phyloP scores from a whole-genome alignment of 2,329 filamentous ascomycete species.

The Myotisia sp. region DNA sequence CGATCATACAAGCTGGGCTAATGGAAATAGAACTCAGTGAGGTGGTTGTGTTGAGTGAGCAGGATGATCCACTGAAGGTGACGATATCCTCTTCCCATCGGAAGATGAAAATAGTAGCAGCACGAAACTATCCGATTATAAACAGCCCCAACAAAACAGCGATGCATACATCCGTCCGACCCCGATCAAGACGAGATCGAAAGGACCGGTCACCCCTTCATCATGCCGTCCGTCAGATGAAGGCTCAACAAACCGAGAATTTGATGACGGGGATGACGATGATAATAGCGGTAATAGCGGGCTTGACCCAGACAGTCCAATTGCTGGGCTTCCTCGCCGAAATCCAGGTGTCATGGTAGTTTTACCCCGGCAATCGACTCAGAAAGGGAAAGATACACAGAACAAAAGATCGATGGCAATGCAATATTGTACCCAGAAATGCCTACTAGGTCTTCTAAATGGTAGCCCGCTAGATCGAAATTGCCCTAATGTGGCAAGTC shows the following conservation, averaged over 20 bases:
- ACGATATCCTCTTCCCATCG: slow-evolving; percentile 9
- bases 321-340: slow-evolving; percentile 3
- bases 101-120: not conserved
- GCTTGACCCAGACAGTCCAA: slow-evolving; percentile 9
- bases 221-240: not conserved
- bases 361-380: not conserved
- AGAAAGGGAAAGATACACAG: not conserved
- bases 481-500: slow-evolving; percentile 28
- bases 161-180: slow-evolving; percentile 2
- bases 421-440: slow-evolving; percentile 28
- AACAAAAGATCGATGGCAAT: slow-evolving; percentile 5
- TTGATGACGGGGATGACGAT: not conserved
- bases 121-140: not conserved
- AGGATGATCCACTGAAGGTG: slow-evolving; percentile 17
- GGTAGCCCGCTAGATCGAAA: slow-evolving; percentile 19
- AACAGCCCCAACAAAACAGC: slow-evolving; percentile 1
- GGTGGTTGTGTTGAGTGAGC: slow-evolving; percentile 22
- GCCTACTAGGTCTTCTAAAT: slow-evolving; percentile 24
- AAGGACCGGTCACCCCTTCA: not conserved
- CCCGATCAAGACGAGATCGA: slow-evolving; percentile 5
- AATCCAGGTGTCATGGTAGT: slow-evolving; percentile 7
- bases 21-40: slow-evolving; percentile 28
- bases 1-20: slow-evolving; percentile 31
- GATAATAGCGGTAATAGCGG: slow-evolving; percentile 2
- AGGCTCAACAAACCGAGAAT: not conserved